These are phyloP conservation scores for Saccharomycopsis fermentans DNA, from an alignment of 805 yeast species.

Conservation along the genomic window DNA sequence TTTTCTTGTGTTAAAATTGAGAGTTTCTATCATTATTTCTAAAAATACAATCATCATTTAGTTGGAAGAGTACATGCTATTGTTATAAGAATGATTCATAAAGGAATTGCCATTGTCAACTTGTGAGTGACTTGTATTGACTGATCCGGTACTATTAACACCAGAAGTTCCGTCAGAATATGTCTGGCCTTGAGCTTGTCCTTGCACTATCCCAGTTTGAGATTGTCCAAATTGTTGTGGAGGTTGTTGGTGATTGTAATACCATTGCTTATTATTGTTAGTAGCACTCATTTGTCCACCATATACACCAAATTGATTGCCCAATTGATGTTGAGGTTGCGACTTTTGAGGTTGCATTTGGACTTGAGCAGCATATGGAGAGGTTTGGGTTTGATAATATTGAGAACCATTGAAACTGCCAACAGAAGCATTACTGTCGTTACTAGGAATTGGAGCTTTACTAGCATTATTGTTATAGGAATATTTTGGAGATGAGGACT, in stretches of 20 bases:
- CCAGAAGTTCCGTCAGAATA: neutral
- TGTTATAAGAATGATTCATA: neutral
- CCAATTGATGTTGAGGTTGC: conserved; percentile 4
- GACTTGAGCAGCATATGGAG: neutral
- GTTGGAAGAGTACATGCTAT: neutral
- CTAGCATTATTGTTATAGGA: neutral
- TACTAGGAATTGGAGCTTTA: neutral
- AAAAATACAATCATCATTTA: neutral
- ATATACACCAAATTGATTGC: neutral
- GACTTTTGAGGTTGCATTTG: neutral
- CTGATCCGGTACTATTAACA: neutral
- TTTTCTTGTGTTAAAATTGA: neutral
- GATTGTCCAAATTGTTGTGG: neutral
- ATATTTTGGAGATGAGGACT: neutral
- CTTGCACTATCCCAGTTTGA: neutral
- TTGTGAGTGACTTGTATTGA: neutral
- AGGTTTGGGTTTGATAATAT: neutral
- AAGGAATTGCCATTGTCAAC: neutral
- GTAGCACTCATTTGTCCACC: neutral
- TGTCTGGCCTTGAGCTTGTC: neutral
- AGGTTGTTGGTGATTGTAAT: neutral
- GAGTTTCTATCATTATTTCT: neutral
- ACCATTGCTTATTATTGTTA: conserved; percentile 1
- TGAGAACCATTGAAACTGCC: neutral
- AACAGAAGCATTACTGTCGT: neutral